Conservation (phyloP, 2,329 filamentous ascomycete species). For the Alternaria alternata region DNA sequence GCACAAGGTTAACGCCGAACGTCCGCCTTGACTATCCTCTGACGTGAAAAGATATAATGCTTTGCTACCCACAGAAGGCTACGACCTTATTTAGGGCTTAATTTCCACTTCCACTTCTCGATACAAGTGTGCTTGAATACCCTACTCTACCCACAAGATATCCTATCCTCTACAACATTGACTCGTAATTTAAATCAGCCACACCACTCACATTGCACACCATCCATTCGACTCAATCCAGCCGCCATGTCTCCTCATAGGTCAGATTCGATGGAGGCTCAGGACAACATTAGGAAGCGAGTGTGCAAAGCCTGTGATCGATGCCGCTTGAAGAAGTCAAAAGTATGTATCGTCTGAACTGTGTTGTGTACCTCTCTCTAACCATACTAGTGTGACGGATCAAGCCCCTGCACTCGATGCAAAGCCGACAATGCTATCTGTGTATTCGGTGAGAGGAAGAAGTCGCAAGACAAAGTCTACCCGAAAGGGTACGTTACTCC, state of each 20-base stretch:
- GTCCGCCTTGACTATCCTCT: constrained; percentile 48
- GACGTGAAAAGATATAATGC: constrained; percentile 52
- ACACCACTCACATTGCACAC: not conserved
- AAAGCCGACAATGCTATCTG: constrained; percentile 71
- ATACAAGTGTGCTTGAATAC: constrained; percentile 9
- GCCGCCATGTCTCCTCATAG: constrained; percentile 45
- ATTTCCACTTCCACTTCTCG: constrained; percentile 30
- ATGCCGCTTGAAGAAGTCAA: constrained; percentile 72
- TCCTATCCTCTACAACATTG: constrained; percentile 12
- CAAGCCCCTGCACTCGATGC: constrained; percentile 68
- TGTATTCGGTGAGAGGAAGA: constrained; percentile 71
- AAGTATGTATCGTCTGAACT: constrained; percentile 54
- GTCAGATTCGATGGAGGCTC: constrained; percentile 51
- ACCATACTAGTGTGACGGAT: constrained; percentile 64
- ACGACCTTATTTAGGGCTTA: constrained; percentile 40
- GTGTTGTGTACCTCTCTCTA: constrained; percentile 13
- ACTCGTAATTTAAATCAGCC: not conserved
- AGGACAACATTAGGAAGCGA: constrained; percentile 64
- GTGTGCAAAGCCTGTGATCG: constrained; percentile 73
- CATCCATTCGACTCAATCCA: constrained; percentile 2
- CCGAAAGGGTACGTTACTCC: constrained; percentile 66
- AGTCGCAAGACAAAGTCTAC: constrained; percentile 72
- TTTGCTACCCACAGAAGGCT: constrained; percentile 42
- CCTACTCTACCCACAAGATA: constrained; percentile 11
- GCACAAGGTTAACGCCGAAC: constrained; percentile 45